These are phyloP conservation scores for Allomyces javanicus DNA, from an alignment of 192 early-diverging fungal species.

Conservation along the genomic window DNA sequence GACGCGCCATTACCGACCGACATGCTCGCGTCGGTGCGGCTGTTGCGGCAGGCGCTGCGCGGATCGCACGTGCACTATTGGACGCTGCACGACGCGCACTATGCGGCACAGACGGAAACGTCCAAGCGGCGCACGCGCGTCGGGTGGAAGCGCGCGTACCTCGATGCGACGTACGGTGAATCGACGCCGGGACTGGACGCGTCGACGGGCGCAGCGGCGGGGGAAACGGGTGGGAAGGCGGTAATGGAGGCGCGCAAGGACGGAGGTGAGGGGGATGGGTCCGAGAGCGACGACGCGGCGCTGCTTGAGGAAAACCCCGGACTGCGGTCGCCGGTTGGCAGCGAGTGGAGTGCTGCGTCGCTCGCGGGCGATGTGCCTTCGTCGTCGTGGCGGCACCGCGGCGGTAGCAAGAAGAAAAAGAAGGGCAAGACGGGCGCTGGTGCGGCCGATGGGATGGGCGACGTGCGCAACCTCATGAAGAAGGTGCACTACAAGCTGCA, in stretches of 20 bases:
- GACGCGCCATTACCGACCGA: neutral
- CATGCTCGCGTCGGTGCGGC: neutral
- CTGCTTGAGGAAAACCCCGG: neutral
- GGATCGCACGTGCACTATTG: neutral
- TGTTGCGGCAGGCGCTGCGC: neutral
- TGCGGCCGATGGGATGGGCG: neutral
- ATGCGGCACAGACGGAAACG: neutral
- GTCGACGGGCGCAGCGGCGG: neutral
- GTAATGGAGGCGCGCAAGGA: neutral
- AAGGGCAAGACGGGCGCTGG: neutral
- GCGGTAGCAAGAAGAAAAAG: neutral
- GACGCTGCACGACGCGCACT: neutral
- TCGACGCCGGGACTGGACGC: neutral
- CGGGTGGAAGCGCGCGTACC: neutral
- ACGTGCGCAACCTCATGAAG: neutral
- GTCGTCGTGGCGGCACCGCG: neutral
- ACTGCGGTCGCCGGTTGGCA: neutral
- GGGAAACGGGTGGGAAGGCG: neutral
- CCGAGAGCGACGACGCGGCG: neutral
- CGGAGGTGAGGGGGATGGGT: neutral
- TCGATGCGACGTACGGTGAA: too few relatives aligned
- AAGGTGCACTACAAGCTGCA: slow-evolving; percentile 1
- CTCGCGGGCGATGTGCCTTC: neutral
- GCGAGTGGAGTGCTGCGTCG: neutral
- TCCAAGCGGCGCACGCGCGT: neutral